Evolutionary conservation across 1,284 basidiomycete genomes (phyloP), one percentile per base, ranked within the genome.

Genomic region (Marasmius sp.): DNA sequence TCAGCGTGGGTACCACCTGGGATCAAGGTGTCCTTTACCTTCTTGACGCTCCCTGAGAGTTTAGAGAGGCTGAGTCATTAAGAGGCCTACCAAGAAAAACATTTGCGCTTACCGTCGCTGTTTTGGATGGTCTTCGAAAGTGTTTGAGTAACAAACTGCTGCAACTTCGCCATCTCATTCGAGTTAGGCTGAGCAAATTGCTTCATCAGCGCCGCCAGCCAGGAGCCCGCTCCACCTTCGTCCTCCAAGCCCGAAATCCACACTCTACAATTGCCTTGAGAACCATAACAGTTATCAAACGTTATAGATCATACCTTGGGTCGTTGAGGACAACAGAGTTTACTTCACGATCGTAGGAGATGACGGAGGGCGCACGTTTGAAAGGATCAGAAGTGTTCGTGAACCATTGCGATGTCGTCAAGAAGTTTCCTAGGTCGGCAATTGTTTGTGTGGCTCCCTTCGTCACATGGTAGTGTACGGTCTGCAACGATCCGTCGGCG

Each of bases 211-310:
- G 82, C 84, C 8, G 85, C 83, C 14, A 86, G 70, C 83, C 83
- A 85, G 20, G 81, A 84, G 6, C 83, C 83, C 4, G 83, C 84
- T 37, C 85, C 85, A 36, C 81, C 85, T 69, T 86, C 85, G 66
- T 86, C 84, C 59, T 82, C 85, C 59, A 85, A 67, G 0, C 85
- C 85, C 22, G 83, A 80, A 58, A 85, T 85, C 84, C 83, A 85
- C 8, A 82, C 83, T 47, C 84, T 72, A 34, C 3, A 18, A 34
- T 7, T 37, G 37, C 54, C 2, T 16, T 51, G 27, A 33, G 72
- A 71, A 62, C 77, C 74, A 20, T 55, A 11, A n/a, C 22, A 20
- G 22, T 18, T 20, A 27, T 41, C 10, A 27, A 10, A 39, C 14
- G 18, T 36, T 16, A 12, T 7, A 47, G 43, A 2, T 10, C 34